Base-by-base conservation (phyloP, 2,329 filamentous ascomycete species). In the Cercospora nicotianae region DNA sequence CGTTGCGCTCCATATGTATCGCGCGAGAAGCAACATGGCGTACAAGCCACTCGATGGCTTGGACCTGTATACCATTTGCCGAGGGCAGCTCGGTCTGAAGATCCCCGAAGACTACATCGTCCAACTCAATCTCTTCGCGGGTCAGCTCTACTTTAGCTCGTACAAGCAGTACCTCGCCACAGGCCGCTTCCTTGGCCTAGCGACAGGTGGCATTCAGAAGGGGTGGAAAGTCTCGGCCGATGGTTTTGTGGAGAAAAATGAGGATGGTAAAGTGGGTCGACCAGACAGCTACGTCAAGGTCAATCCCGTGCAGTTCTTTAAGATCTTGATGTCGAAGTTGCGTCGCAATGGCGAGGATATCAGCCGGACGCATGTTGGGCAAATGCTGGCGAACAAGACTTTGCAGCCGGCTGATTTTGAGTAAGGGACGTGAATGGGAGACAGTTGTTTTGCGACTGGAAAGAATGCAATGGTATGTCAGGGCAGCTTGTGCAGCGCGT, bases 91-190 rank as follows among this genome's bases (percentile, higher is more conserved):
- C 1, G 36, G 7, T 1, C 45, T 51, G 10, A 20, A 12, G 16
- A 60, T 76, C 3, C 73, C 70, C 12, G 75, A 72, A 9, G 74
- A 65, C 0, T 73, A 86, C 0, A 75, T 79, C 0, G 77, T 81
- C 0, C 81, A 87, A 65, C 81, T 92, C 0, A 89, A 90, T 53
- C 77, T 92, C 0, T 92, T 93, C 64, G 81, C 90, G 0, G 90
- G 90, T 0, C 88, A 90, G 64, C 80, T 92, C 0, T 92, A 92
- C 71, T 80, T 92, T 9, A 76, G 75, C 0, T 83, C 81, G 0
- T 86, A 82, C 53, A 67, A 78, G 0, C 84, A 91, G 63, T 93
- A 92, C 69, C 69, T 75, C 0, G 75, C 79, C 1, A 74, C 84
- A 0, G 89, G 87, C 67, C 74, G 79, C 0, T 83, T 83, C 48